These are phyloP conservation scores for Camelina laxa DNA, from an alignment of 345 rosid species.

Conservation along the genomic window DNA sequence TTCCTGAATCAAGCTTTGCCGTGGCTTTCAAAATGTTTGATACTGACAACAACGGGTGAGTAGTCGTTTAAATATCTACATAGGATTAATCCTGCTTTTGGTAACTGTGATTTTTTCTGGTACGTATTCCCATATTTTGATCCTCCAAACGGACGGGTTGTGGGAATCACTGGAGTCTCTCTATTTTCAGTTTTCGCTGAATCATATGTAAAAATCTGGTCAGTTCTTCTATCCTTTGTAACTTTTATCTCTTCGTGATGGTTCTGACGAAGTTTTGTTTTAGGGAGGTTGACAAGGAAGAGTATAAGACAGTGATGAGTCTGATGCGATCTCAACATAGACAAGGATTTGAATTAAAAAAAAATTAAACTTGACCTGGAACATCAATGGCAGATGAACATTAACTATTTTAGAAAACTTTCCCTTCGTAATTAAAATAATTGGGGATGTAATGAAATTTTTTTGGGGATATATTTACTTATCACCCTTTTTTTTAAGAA, in stretches of 20 bases:
- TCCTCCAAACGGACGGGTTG: slow-evolving; percentile 41
- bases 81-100: slow-evolving; percentile 31
- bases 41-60: slow-evolving; percentile 75
- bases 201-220: slow-evolving; percentile 35
- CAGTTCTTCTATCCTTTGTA: slow-evolving; percentile 40
- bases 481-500: too few relatives aligned
- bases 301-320: slow-evolving; percentile 92
- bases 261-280: slow-evolving; percentile 18
- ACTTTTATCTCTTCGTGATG: slow-evolving; percentile 24
- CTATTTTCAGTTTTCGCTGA: slow-evolving; percentile 46
- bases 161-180: slow-evolving; percentile 43
- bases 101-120: slow-evolving; percentile 37
- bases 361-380: too few relatives aligned
- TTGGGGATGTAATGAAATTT: too few relatives aligned
- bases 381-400: too few relatives aligned
- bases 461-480: too few relatives aligned
- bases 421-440: too few relatives aligned
- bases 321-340: slow-evolving; percentile 87
- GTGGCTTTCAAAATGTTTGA: slow-evolving; percentile 96
- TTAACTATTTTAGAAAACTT: too few relatives aligned
- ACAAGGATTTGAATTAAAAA: slow-evolving; percentile 82
- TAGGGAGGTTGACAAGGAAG: slow-evolving; percentile 82
- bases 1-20: slow-evolving; percentile 86
- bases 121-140: slow-evolving; percentile 42
- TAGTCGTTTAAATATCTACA: slow-evolving; percentile 27